These are phyloP conservation scores for Aspergillus homomorphus DNA, from an alignment of 495 filamentous ascomycete genomes.

Conservation along the genomic window DNA sequence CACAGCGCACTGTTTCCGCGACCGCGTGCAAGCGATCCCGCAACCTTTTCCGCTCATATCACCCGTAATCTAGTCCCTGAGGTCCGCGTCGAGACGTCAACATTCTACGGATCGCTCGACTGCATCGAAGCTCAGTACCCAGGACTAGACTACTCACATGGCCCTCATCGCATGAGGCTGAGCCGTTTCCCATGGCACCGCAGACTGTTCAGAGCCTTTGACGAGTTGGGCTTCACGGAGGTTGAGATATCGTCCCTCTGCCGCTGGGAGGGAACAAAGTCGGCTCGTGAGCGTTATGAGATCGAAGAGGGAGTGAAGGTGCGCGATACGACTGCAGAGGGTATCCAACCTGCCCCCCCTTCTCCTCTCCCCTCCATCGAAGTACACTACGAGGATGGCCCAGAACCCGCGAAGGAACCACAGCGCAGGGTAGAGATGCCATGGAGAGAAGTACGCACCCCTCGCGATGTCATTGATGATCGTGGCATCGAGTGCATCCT, in stretches of 20 bases:
- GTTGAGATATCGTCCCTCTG: slow-evolving; percentile 75
- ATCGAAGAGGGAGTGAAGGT: slow-evolving; percentile 69
- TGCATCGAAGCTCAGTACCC: slow-evolving; percentile 87
- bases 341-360: slow-evolving; percentile 48
- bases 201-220: slow-evolving; percentile 77
- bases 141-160: slow-evolving; percentile 80
- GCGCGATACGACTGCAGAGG: slow-evolving; percentile 73
- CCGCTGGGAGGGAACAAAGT: slow-evolving; percentile 92
- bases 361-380: slow-evolving; percentile 30
- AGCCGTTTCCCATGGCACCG: slow-evolving; percentile 78
- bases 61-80: slow-evolving; percentile 75
- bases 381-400: slow-evolving; percentile 33
- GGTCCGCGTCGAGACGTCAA: slow-evolving; percentile 78
- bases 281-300: slow-evolving; percentile 82
- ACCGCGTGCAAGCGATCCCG: slow-evolving; percentile 52
- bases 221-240: slow-evolving; percentile 70
- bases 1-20: slow-evolving; percentile 57
- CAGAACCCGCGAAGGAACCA: slow-evolving; percentile 29
- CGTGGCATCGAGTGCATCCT: slow-evolving; percentile 21
- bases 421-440: slow-evolving; percentile 27
- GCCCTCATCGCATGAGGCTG: slow-evolving; percentile 78
- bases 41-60: slow-evolving; percentile 57
- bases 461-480: slow-evolving; percentile 24
- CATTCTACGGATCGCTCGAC: slow-evolving; percentile 82
- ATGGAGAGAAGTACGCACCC: slow-evolving; percentile 27